Evolutionary conservation across 306 rosid genomes (phyloP), one percentile per base, ranked within the genome.

Genomic region (Luffa aegyptiaca): DNA sequence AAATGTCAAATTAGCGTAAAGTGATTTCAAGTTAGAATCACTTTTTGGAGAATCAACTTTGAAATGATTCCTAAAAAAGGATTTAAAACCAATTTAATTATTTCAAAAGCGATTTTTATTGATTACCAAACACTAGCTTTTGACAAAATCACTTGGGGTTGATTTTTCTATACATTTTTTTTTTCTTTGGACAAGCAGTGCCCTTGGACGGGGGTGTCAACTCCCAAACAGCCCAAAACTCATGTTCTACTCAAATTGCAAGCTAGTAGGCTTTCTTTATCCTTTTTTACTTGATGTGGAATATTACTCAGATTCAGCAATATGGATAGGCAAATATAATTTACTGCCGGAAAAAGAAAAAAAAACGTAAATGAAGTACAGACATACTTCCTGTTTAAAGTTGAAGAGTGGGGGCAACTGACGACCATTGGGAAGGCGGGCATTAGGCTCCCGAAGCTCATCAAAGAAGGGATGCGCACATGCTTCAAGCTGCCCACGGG

Each of bases 391-490:
- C 86, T 92, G 95, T 86, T 88, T 91, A 71, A 94, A 94, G 90
- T 92, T 87, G 89, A 94, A 94, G 78, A 94, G 93, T 0, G 89
- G 89, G 1, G 98, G 97, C 88, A 92, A 84, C 1, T 86, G 90
- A 78, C 95, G 97, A 21, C 97, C 97, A 87, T 86, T 92, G 16
- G 97, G 95, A 52, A 94, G 92, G 46, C 95, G 90, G 61, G 92
- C 90, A 78, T 88, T 92, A 61, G 97, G 93, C 41, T 91, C 97
- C 48, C 97, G 97, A 37, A 94, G 97, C 84, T 92, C 98, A 31
- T 94, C 95, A 78, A 94, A 94, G 89, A 94, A 94, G 48, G 97
- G 87, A 82, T 94, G 98, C 2, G 93, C 83, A 84, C 97, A 90
- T 74, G 97, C 98, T 88, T 94, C 97, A 80, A 94, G 89, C 98